Conservation (phyloP, 2,329 filamentous ascomycete species). For the Rhinocladiella mackenziei region DNA sequence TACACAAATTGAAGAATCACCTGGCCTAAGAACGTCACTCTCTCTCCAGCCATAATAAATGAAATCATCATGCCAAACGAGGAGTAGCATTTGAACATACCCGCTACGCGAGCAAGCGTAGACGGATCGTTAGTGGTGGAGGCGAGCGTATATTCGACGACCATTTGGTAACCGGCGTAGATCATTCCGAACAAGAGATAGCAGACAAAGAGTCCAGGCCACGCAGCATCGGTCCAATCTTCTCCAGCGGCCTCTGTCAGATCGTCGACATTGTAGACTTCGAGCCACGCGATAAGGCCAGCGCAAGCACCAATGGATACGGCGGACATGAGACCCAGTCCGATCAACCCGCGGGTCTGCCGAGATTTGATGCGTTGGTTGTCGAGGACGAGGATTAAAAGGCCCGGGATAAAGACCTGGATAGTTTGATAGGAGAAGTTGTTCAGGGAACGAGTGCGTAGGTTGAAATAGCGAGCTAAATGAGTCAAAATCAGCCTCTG, state of each 20-base stretch:
- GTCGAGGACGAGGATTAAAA: conserved; percentile 31
- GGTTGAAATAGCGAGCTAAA: conserved; percentile 20
- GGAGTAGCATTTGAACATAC: not conserved
- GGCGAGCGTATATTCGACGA: not conserved
- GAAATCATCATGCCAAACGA: not conserved
- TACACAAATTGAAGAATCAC: not conserved
- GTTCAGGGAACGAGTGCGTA: conserved; percentile 21
- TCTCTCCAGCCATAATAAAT: not conserved
- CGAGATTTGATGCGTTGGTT: conserved; percentile 20
- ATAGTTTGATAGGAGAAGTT: conserved; percentile 19
- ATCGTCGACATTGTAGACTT: conserved; percentile 6
- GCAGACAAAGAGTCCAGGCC: conserved; percentile 2
- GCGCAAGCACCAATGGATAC: conserved; percentile 1
- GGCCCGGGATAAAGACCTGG: conserved; percentile 4
- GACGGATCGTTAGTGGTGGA: not conserved
- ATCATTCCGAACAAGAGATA: conserved; percentile 12
- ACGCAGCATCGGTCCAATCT: conserved; percentile 7
- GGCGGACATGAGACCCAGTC: conserved; percentile 6
- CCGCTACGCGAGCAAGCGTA: not conserved
- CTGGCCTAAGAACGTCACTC: not conserved
- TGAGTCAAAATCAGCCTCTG: too few species aligned
- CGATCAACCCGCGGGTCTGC: conserved; percentile 8
- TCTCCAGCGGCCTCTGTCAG: not conserved
- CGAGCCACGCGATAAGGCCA: conserved; percentile 2
- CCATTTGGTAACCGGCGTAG: conserved; percentile 6